Evolutionary conservation across 176 grass and related monocot species (phyloP).

Genomic region (Oryza punctata): DNA sequence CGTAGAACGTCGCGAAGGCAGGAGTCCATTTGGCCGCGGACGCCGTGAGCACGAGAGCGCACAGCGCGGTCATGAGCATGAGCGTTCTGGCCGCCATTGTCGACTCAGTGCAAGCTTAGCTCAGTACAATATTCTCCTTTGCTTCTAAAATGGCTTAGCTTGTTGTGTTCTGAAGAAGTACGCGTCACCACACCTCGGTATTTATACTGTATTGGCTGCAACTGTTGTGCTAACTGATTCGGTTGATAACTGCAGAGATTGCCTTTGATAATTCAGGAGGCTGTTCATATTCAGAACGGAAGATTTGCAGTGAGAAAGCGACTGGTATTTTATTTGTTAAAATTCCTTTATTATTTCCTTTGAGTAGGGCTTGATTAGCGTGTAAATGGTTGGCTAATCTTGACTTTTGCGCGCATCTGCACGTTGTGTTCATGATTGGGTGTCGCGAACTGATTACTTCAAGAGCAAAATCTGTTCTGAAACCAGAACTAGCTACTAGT

Average conservation of each 20-base stretch:
- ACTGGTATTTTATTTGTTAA: neutral
- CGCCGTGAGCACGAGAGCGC: neutral
- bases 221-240: conserved; percentile 10
- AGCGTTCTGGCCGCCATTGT: conserved; percentile 32
- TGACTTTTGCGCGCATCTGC: conserved; percentile 40
- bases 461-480: neutral
- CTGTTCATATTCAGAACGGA: neutral
- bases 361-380: conserved; percentile 4
- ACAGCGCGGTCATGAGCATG: neutral
- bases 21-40: conserved; percentile 35
- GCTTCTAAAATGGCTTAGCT: neutral
- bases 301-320: conserved; percentile 14
- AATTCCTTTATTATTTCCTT: neutral
- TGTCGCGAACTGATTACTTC: neutral
- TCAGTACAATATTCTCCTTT: neutral
- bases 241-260: neutral
- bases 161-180: neutral
- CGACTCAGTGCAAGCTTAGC: neutral
- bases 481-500: too few relatives aligned
- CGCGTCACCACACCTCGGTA: neutral
- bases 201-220: neutral
- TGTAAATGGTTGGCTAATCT: conserved; percentile 27
- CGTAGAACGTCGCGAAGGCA: conserved; percentile 54
- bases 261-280: neutral
- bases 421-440: conserved; percentile 45